phyloP scores from a whole-genome alignment of 163 green algal genomes.

The Picocystis sp. region DNA sequence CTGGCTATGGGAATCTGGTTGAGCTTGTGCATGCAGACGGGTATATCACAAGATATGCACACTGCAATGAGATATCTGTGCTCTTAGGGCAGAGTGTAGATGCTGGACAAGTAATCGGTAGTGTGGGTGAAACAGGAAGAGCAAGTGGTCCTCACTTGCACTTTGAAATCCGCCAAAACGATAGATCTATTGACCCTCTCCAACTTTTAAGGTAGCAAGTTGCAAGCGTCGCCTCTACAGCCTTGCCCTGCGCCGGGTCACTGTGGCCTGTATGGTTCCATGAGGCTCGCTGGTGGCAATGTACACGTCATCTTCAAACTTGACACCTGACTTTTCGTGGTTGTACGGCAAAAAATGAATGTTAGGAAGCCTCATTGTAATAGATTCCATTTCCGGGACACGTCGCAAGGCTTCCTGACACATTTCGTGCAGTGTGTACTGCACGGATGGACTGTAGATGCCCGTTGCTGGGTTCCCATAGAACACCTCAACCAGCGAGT shows the following conservation, averaged over 20 bases:
- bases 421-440: slow-evolving; percentile 89
- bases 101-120: slow-evolving; percentile 4
- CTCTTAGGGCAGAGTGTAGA: slow-evolving; percentile 5
- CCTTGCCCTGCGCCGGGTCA: slow-evolving; percentile 33
- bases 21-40: slow-evolving; percentile 16
- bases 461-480: slow-evolving; percentile 60
- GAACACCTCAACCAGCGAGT: slow-evolving; percentile 35
- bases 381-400: slow-evolving; percentile 39
- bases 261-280: slow-evolving; percentile 67
- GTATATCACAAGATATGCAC: slow-evolving; percentile 16
- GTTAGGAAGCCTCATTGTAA: slow-evolving; percentile 92
- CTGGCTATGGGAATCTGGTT: slow-evolving; percentile 17
- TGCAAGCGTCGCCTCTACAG: not conserved
- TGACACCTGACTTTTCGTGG: slow-evolving; percentile 1
- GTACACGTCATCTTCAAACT: slow-evolving; percentile 93
- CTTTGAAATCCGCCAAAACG: slow-evolving; percentile 11
- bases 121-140: slow-evolving; percentile 6
- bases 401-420: slow-evolving; percentile 29
- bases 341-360: slow-evolving; percentile 84
- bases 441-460: slow-evolving; percentile 79
- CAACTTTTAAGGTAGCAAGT: not conserved
- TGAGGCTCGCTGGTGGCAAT: slow-evolving; percentile 83
- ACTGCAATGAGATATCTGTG: slow-evolving; percentile 12
- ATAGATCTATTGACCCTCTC: slow-evolving; percentile 1
- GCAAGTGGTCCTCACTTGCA: slow-evolving; percentile 9